Base-by-base conservation (phyloP, 345 rosid genomes). In the Salix caprea region DNA sequence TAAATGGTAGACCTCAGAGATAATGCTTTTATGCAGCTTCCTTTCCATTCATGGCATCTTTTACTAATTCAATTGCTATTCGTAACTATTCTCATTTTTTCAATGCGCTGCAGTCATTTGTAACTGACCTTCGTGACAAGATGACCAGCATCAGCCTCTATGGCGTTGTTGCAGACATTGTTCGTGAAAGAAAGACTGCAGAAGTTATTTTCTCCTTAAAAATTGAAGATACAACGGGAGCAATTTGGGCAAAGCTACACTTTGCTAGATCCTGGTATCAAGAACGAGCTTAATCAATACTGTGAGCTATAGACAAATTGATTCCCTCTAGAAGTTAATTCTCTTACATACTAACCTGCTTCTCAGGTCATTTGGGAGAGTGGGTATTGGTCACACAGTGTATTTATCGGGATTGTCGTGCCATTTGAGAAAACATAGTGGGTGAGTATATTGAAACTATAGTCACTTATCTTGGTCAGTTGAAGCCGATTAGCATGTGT, bases 81-180 rank as follows among this genome's bases (percentile, higher is more conserved):
- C 48, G 46, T 78, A 69, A 73, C 80, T 70, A 72, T 48, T 78
- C 80, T 69, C 83, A 73, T 81, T 81, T 77, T 64, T 82, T 75
- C 74, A 65, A 86, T 85, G 84, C 82, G 82, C 82, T 86, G 88
- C 95, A 96, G 98, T 80, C 90, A 60, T 86, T 72, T 61, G 85
- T 93, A 60, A 74, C 70, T 3, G 94, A 92, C 75, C 92, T 92
- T 77, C 85, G 82, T 0, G 91, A 89, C 84, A 96, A 91, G 91
- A 96, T 93, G 91, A 84, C 88, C 54, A 86, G 96, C 58, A 73
- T 96, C 88, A 92, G 95, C 84, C 92, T 96, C 61, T 93, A 91
- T 79, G 97, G 95, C 26, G 77, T 90, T 50, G 91, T 93, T 69
- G 77, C 77, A 67, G 93, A 93, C 46, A 72, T 89, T 14, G 78